These are phyloP conservation scores for Ascochyta rabiei DNA, from an alignment of 2,329 filamentous ascomycete species.

Conservation along the genomic window DNA sequence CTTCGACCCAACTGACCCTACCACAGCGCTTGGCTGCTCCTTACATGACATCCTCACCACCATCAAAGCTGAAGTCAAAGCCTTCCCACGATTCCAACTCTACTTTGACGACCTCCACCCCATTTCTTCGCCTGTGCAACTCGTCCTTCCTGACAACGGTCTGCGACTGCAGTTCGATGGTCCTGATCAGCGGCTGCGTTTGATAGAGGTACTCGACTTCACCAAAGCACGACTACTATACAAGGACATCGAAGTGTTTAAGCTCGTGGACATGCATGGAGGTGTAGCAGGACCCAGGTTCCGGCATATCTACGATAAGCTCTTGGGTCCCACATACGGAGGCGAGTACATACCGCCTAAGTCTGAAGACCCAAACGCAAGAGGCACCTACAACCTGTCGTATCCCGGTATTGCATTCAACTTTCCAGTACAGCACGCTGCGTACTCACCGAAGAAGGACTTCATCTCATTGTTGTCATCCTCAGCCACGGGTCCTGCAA, in stretches of 20 bases:
- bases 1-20: slow-evolving; percentile 17
- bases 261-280: slow-evolving; percentile 53
- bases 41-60: slow-evolving; percentile 87
- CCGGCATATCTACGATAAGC: slow-evolving; percentile 85
- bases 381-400: slow-evolving; percentile 85
- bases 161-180: slow-evolving; percentile 92
- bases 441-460: slow-evolving; percentile 77
- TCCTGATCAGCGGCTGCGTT: slow-evolving; percentile 83
- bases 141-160: slow-evolving; percentile 83
- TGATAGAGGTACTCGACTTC: slow-evolving; percentile 93
- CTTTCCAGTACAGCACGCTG: slow-evolving; percentile 76
- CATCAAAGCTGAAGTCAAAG: slow-evolving; percentile 83
- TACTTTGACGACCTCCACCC: slow-evolving; percentile 78
- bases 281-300: slow-evolving; percentile 71
- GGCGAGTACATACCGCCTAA: slow-evolving; percentile 83
- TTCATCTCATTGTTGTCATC: slow-evolving; percentile 87
- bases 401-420: slow-evolving; percentile 95
- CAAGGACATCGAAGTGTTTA: slow-evolving; percentile 79
- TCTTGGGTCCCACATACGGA: slow-evolving; percentile 92
- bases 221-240: slow-evolving; percentile 83
- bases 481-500: slow-evolving; percentile 74
- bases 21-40: slow-evolving; percentile 81
- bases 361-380: slow-evolving; percentile 56
- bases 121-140: slow-evolving; percentile 73
- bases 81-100: slow-evolving; percentile 82